Percentiles rank a stretch among this genome's conserved stretches.
Evolutionary conservation across 2,329 filamentous ascomycete species (phyloP).

Genomic region (Aspergillus phoenicis): DNA sequence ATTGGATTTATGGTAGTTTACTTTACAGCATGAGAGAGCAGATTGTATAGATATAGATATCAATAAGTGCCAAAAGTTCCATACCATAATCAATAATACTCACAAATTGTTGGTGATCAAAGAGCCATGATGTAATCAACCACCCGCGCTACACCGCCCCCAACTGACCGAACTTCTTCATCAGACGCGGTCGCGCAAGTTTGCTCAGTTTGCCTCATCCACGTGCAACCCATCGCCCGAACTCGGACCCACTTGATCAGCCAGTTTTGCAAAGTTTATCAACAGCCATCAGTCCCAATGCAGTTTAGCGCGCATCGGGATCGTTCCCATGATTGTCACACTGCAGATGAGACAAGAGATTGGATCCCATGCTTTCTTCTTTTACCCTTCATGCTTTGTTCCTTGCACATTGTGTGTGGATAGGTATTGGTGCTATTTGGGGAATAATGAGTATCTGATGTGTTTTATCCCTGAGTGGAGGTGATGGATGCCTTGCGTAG

Average conservation of each 20-base stretch:
- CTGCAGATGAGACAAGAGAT: constrained; percentile 7
- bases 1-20: constrained; percentile 91
- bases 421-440: not conserved
- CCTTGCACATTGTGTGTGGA: no score
- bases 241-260: constrained; percentile 23
- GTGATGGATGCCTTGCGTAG: not conserved
- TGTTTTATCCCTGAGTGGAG: not conserved
- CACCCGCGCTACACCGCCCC: not conserved
- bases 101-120: not conserved
- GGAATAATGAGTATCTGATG: not conserved
- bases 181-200: constrained; percentile 5
- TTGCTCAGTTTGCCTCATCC: constrained; percentile 23
- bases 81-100: not conserved
- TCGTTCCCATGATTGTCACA: constrained; percentile 20
- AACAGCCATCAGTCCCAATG: constrained; percentile 19
- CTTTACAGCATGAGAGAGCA: constrained; percentile 56
- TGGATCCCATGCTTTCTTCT: not conserved
- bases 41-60: not conserved
- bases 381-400: not conserved
- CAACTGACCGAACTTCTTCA: no score
- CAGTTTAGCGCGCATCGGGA: constrained; percentile 17
- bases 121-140: constrained; percentile 22
- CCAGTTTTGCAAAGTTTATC: constrained; percentile 24
- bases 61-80: not conserved
- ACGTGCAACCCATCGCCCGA: constrained; percentile 18